phyloP scores from a whole-genome alignment of 805 yeast species.

The Candida ascalaphidarum region DNA sequence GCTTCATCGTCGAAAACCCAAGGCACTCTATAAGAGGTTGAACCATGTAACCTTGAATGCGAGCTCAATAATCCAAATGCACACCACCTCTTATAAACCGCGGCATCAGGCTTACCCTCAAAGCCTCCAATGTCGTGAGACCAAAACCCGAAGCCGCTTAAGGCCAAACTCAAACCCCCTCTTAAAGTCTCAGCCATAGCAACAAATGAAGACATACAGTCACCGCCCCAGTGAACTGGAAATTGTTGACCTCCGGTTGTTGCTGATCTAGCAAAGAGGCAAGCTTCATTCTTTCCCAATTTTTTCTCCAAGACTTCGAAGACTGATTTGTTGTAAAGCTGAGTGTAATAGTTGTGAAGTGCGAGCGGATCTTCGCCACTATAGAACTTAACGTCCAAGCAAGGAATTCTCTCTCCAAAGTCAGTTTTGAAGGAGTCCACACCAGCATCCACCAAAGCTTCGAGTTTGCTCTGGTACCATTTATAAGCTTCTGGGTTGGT shows the following conservation, averaged over 20 bases:
- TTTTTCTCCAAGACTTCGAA: conserved; percentile 22
- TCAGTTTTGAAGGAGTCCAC: conserved; percentile 31
- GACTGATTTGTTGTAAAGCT: conserved; percentile 22
- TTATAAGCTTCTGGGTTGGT: conserved; percentile 26
- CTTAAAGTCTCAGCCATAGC: conserved; percentile 30
- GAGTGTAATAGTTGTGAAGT: conserved; percentile 30
- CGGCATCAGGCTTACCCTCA: conserved; percentile 29
- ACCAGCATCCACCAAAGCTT: conserved; percentile 20
- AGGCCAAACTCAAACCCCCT: conserved; percentile 23
- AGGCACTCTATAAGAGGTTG: conserved; percentile 27
- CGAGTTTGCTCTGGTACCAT: conserved; percentile 22
- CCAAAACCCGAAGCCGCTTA: conserved; percentile 30
- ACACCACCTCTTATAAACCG: conserved; percentile 30
- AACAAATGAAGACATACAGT: conserved; percentile 25
- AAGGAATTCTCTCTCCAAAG: conserved; percentile 30
- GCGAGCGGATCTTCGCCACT: conserved; percentile 20
- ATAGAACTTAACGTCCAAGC: conserved; percentile 17
- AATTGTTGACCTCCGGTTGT: conserved; percentile 27
- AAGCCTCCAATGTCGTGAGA: conserved; percentile 32
- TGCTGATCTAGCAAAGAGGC: conserved; percentile 28
- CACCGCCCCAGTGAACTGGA: conserved; percentile 36
- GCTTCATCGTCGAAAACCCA: conserved; percentile 31
- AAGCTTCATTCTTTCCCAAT: conserved; percentile 21
- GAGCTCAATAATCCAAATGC: conserved; percentile 29
- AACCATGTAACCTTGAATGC: conserved; percentile 29